These are phyloP conservation scores for Suhomyces anneliseae DNA, from an alignment of 1,139 yeast species.

Conservation along the genomic window DNA sequence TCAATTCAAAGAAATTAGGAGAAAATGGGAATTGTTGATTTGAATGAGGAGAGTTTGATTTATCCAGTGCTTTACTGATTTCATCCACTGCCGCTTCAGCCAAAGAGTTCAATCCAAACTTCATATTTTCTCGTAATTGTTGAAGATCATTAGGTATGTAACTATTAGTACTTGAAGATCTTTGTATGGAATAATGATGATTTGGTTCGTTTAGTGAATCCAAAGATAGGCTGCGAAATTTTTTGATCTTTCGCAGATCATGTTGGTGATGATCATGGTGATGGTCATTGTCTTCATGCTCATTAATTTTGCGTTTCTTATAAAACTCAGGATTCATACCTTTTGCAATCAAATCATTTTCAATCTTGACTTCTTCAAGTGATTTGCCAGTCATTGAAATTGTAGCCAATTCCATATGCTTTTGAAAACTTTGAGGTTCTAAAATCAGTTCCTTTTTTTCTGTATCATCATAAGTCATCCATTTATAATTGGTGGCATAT, in stretches of 20 bases:
- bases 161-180: slow-evolving; percentile 16
- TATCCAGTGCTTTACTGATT: slow-evolving; percentile 16
- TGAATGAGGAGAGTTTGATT: not conserved
- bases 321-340: slow-evolving; percentile 47
- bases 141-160: slow-evolving; percentile 7
- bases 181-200: not conserved
- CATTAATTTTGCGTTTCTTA: slow-evolving; percentile 10
- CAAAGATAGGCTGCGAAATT: slow-evolving; percentile 2
- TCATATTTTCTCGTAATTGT: slow-evolving; percentile 14
- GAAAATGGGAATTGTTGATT: slow-evolving; percentile 15
- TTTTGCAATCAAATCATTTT: slow-evolving; percentile 47
- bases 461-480: slow-evolving; percentile 48
- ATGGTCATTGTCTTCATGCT: slow-evolving; percentile 20
- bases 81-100: slow-evolving; percentile 26
- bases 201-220: slow-evolving; percentile 1
- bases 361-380: slow-evolving; percentile 47
- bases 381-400: slow-evolving; percentile 55
- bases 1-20: slow-evolving; percentile 21
- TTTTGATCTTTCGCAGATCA: not conserved
- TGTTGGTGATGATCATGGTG: slow-evolving; percentile 2
- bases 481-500: slow-evolving; percentile 61
- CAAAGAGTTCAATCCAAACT: slow-evolving; percentile 18
- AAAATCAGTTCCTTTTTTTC: not conserved
- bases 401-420: slow-evolving; percentile 54
- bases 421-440: slow-evolving; percentile 24